Evolutionary conservation across 306 rosid genomes (phyloP), one percentile per base, ranked within the genome.

Genomic region (Hippophae tibetana): DNA sequence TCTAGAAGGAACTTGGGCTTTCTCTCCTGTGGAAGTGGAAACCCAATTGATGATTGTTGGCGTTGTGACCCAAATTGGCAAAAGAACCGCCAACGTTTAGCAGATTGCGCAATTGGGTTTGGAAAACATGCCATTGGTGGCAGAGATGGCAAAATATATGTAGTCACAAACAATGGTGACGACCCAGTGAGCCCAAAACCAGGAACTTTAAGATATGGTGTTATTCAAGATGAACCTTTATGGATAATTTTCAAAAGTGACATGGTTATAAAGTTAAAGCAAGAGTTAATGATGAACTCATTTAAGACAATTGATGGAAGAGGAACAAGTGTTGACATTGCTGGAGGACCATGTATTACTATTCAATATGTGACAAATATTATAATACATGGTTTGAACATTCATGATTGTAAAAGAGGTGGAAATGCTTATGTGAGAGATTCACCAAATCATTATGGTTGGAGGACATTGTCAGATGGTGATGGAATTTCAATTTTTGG

Each of bases 31-130:
- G 83, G 76, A 4, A 80, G 68, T 0, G 96, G 96, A 1, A 92
- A 92, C 69, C 90, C 95, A 7, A 85, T 92, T 18, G 99, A 92
- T 56, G 99, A 92, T 63, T 92, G 99, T 64, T 92, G 99, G 99
- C 71, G 89, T 56, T 92, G 99, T 50, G 96, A 87, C 61, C 57
- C 73, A 3, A 78, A 85, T 2, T 92, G 99, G 99, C 86, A 67
- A 43, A 82, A 73, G 56, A 92, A 92, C 65, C 63, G 95, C 0
- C 61, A 83, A 63, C 68, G 86, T 3, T 62, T 92, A 0, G 99
- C 96, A 1, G 88, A 88, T 25, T 92, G 99, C 58, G 74, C 78
- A 6, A 85, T 92, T 44, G 99, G 99, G 10, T 92, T 88, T 41
- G 96, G 99, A 0, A 92, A 88, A 63, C 69, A 72, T 0, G 95